Conservation (phyloP, 257 asterid genomes). For the Marsdenia floribunda region DNA sequence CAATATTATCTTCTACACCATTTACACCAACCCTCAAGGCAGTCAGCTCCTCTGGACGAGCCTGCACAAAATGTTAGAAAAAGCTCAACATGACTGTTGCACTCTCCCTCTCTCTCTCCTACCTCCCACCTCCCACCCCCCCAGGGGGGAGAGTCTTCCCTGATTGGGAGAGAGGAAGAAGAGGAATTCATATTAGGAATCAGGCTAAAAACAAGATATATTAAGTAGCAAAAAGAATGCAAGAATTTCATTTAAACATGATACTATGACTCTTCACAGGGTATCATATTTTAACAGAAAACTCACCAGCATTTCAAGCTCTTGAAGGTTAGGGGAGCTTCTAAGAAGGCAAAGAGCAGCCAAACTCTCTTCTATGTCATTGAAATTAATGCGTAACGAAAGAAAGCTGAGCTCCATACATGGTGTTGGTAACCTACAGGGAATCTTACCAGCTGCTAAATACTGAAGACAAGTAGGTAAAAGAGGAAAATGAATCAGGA, state of each 20-base stretch:
- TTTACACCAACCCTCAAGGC: slow-evolving; percentile 19
- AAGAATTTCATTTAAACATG: not conserved
- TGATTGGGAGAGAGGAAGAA: not conserved
- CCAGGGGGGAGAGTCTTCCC: not conserved
- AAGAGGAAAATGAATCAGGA: not conserved
- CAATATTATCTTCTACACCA: slow-evolving; percentile 32
- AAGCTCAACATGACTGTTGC: not conserved
- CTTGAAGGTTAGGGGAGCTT: slow-evolving; percentile 90
- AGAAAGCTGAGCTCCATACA: slow-evolving; percentile 77
- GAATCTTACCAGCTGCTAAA: slow-evolving; percentile 83
- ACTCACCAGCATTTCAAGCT: slow-evolving; percentile 87
- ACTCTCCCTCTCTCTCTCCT: not conserved
- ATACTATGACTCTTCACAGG: not conserved
- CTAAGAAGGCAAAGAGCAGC: slow-evolving; percentile 85
- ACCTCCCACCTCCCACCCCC: not conserved
- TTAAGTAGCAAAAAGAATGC: not conserved
- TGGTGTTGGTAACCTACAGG: slow-evolving; percentile 55
- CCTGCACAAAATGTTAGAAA: slow-evolving; percentile 34
- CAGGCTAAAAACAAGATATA: not conserved
- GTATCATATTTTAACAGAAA: slow-evolving; percentile 6
- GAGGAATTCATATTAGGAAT: not conserved
- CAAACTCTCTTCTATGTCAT: slow-evolving; percentile 54
- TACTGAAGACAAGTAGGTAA: slow-evolving; percentile 40
- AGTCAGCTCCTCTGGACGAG: slow-evolving; percentile 65
- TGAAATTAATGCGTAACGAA: slow-evolving; percentile 70